A percentile compares a stretch with the other conserved stretches of the same genome.
Conservation (phyloP, 495 filamentous ascomycete species). For the Aspergillus biplanus region DNA sequence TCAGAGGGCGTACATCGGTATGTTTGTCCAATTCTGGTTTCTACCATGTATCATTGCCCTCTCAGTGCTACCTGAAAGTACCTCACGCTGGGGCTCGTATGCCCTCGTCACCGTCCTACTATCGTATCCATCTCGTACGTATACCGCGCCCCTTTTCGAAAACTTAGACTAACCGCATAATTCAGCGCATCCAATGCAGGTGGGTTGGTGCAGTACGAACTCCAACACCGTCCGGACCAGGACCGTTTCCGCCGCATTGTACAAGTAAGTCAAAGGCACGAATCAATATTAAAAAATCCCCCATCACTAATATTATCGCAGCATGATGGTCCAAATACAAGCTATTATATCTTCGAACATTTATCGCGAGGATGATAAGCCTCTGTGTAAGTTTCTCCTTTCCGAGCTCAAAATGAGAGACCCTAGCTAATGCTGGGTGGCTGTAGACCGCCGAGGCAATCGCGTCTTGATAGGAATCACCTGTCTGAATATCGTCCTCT, state of each 20-base stretch:
- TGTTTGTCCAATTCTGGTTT: slow-evolving; percentile 31
- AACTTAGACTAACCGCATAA: no score
- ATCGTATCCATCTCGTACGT: slow-evolving; percentile 45
- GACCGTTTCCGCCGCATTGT: slow-evolving; percentile 57
- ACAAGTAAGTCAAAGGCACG: slow-evolving; percentile 35
- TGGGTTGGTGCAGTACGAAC: slow-evolving; percentile 48
- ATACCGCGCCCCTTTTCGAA: no score
- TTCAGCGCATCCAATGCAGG: slow-evolving; percentile 30
- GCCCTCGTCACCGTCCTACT: slow-evolving; percentile 59
- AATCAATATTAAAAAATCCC: no score
- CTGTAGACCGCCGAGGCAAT: slow-evolving; percentile 49
- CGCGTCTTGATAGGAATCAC: slow-evolving; percentile 49
- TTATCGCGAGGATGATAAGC: slow-evolving; percentile 61
- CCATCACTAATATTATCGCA: no score
- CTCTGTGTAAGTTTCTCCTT: slow-evolving; percentile 33
- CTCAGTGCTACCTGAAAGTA: slow-evolving; percentile 37
- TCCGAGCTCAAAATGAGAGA: no score
- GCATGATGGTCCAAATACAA: slow-evolving; percentile 47
- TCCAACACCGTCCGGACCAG: slow-evolving; percentile 57
- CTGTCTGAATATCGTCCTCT: slow-evolving; percentile 43
- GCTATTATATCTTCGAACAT: slow-evolving; percentile 58
- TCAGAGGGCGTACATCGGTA: slow-evolving; percentile 51
- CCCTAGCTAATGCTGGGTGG: no score
- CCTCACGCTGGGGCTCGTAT: slow-evolving; percentile 58
- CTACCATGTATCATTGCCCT: slow-evolving; percentile 46